phyloP scores from a whole-genome alignment of 2,329 filamentous ascomycete species.

The Madurella fahalii region DNA sequence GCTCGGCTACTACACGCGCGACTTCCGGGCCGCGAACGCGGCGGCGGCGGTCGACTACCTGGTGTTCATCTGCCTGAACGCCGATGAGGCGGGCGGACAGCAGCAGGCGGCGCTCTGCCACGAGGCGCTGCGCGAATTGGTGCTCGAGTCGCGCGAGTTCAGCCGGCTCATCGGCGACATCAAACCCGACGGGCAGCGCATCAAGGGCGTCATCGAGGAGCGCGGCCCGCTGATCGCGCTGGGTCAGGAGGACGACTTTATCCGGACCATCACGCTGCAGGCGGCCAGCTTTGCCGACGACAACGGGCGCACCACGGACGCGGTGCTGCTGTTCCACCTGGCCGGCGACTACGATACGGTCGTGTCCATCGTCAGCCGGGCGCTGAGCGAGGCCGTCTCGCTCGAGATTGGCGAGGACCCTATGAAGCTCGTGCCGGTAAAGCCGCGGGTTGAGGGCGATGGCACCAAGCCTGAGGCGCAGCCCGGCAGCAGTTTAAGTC shows the following conservation, averaged over 20 bases:
- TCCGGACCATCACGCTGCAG: slow-evolving; percentile 87
- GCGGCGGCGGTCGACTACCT: slow-evolving; percentile 93
- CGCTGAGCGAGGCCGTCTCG: slow-evolving; percentile 83
- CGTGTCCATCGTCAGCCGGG: slow-evolving; percentile 82
- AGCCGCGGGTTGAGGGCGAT: slow-evolving; percentile 55
- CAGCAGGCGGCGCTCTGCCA: slow-evolving; percentile 81
- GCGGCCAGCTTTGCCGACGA: slow-evolving; percentile 92
- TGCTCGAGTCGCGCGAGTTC: slow-evolving; percentile 95
- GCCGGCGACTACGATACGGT: slow-evolving; percentile 95
- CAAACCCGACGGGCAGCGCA: slow-evolving; percentile 75
- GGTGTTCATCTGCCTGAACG: slow-evolving; percentile 84
- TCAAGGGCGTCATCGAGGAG: slow-evolving; percentile 82
- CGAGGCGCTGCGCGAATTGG: slow-evolving; percentile 86
- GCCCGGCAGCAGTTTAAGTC: slow-evolving; percentile 54
- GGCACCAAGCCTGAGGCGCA: slow-evolving; percentile 31
- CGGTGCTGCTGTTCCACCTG: slow-evolving; percentile 89
- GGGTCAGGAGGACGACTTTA: slow-evolving; percentile 74
- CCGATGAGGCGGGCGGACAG: slow-evolving; percentile 57
- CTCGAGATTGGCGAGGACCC: slow-evolving; percentile 80
- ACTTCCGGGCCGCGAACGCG: slow-evolving; percentile 88
- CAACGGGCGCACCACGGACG: slow-evolving; percentile 87
- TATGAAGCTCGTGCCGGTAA: slow-evolving; percentile 73
- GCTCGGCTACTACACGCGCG: slow-evolving; percentile 90
- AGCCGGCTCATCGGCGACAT: slow-evolving; percentile 92
- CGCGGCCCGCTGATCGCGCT: slow-evolving; percentile 78